Evolutionary conservation across 192 early-diverging fungal genomes (phyloP), one percentile per base, ranked within the genome.

Genomic region (Lobulomyces angularis): DNA sequence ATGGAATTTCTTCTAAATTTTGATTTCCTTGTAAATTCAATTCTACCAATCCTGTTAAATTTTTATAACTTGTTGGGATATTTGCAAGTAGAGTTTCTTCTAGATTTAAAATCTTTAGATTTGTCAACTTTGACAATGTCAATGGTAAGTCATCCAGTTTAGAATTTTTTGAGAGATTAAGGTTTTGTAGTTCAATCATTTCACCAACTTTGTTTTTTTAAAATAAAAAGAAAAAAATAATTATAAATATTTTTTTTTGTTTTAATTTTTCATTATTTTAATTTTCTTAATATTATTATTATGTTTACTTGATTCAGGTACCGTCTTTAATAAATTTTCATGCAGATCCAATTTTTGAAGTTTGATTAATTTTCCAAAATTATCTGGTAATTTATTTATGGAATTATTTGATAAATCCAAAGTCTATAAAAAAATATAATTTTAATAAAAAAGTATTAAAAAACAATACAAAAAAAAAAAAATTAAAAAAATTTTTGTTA

Each of bases 1-100:
- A 25, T 33, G 66, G 64, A 27, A 69, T 43, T 27, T 67, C 64
- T 45, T 67, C 59, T 35, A 69, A 63, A 27, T 56, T 37, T 12
- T 51, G 52, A 41, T 67, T 65, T 14, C 64, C 57, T 19, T 47
- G 48, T 27, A 63, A 51, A 17, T 48, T 45, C 14, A 69, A 43
- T 9, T 69, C 67, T 43, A 35, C 31, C n/a, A 69, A 27, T 25
- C 43, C 21, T 3, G 38, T 37, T 61, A 56, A 63, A 22, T 58
- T 59, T 45, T 64, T 48, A 14, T 63, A 25, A n/a, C 49, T 50
- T 7, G 27, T 19, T 4, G 67, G 67, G 28, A 69, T 43, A 3
- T 35, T 36, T 19, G 46, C 46, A 7, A 62, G 27, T 46, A 63
- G 59, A 8, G 60, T 67, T 18, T 63, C 51, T 14, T 50, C 37